Percentiles rank a stretch among this genome's conserved stretches.
These are phyloP conservation scores for Erysimum pusillum DNA, from an alignment of 441 rosid species.

Conservation along the genomic window DNA sequence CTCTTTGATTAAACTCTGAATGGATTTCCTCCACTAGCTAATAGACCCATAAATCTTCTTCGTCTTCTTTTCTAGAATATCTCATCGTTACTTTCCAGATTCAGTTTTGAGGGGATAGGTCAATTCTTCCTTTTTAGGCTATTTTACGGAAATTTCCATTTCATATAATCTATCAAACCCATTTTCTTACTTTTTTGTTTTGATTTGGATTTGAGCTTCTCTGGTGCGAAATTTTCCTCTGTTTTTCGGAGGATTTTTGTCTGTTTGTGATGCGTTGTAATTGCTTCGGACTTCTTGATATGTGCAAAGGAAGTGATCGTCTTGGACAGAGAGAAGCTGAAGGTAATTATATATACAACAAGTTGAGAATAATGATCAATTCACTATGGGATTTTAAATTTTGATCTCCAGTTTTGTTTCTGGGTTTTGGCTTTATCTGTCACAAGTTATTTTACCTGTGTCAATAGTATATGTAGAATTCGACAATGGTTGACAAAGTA, in stretches of 20 bases:
- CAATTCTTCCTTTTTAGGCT: not conserved
- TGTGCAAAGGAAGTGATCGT: constrained; percentile 51
- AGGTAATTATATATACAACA: constrained; percentile 51
- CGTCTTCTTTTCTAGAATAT: not conserved
- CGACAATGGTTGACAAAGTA: constrained; percentile 23
- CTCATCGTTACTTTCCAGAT: constrained; percentile 25
- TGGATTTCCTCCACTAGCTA: constrained; percentile 26
- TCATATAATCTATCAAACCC: constrained; percentile 1
- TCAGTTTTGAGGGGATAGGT: constrained; percentile 12
- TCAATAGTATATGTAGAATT: constrained; percentile 1
- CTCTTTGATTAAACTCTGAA: constrained; percentile 15
- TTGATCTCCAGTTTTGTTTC: constrained; percentile 1
- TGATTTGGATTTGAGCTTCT: constrained; percentile 27
- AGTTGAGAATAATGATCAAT: too few relatives aligned
- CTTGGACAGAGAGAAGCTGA: constrained; percentile 52
- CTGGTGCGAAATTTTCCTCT: constrained; percentile 1
- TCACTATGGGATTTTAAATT: not conserved
- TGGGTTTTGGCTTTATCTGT: not conserved
- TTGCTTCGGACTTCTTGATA: constrained; percentile 59
- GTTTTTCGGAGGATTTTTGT: constrained; percentile 6
- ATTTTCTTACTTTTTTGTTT: constrained; percentile 8
- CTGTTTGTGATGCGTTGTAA: constrained; percentile 60
- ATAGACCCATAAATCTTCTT: not conserved
- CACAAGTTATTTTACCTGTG: not conserved
- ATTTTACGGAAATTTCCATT: not conserved